Evolutionary conservation across 139 green algal species (phyloP), one percentile per base, ranked within the genome.

Genomic region (Mychonastes homosphaera): DNA sequence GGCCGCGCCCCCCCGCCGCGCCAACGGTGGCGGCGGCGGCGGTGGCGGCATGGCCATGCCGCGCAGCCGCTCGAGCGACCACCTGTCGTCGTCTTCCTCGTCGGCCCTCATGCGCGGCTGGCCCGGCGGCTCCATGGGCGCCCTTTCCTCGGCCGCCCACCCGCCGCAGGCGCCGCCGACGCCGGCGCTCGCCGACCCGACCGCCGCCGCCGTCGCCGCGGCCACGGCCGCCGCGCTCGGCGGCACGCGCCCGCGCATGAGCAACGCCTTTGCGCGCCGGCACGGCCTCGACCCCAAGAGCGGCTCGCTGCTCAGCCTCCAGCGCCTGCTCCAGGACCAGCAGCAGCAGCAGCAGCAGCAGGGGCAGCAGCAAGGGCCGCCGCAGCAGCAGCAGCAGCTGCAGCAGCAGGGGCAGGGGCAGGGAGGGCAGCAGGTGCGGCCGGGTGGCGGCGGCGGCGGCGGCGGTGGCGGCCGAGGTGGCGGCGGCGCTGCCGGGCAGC

Each of bases 181-280:
- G 32, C 2, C 33, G 19, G 2, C 30, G 26, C 24, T 6, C 1
- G 44, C 45, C 1, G 44, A 43, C 29, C 16, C 49, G 30, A 30
- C 18, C 5, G 28, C 28, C 13, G 18, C 46, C 19, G 18, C 24
- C 38, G 35, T 0, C 45, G 19, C 13, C 8, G 13, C 43, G 23
- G 43, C 13, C 12, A 8, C 45, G 45, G 45, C 45, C 45, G n/a
- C 10, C 19, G 19, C 13, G 3, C 23, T 67, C 10, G 51, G 61
- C 33, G 61, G 61, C 29, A 54, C 61, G 41, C 60, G 61, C 26
- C 15, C 34, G 15, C 61, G 61, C 50, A 39, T 54, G 4, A 81
- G 66, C 15, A 90, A 90, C 67, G 79, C 81, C 30, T 87, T 89
- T 43, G 82, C 82, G 3, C 68, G 83, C 23, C 81, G 83, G 36